phyloP scores from a whole-genome alignment of 306 rosid genomes.

The Cucumis sativus region Cucumber_9930_V3 NC_026655.2:2463001-2463500 shows the following conservation, averaged over 20 bases:
- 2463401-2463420: neutral
- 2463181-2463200: neutral
- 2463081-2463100: neutral
- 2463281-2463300: slow-evolving; percentile 5
- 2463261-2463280: neutral
- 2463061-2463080: neutral
- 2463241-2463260: slow-evolving; percentile 4
- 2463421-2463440: neutral
- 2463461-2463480: neutral
- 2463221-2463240: slow-evolving; percentile 2
- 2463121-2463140: neutral
- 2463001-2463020: neutral
- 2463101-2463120: neutral
- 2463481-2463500: neutral
- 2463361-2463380: neutral
- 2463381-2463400: neutral
- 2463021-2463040: neutral
- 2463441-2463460: neutral
- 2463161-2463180: neutral
- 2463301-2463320: neutral
- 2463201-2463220: neutral
- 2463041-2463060: neutral
- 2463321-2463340: neutral
- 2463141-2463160: neutral
- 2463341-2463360: neutral